Percentiles rank a stretch among this genome's conserved stretches.
These are phyloP conservation scores for Dothistroma pini DNA, from an alignment of 2,329 filamentous ascomycete species.

Conservation along the genomic window DNA sequence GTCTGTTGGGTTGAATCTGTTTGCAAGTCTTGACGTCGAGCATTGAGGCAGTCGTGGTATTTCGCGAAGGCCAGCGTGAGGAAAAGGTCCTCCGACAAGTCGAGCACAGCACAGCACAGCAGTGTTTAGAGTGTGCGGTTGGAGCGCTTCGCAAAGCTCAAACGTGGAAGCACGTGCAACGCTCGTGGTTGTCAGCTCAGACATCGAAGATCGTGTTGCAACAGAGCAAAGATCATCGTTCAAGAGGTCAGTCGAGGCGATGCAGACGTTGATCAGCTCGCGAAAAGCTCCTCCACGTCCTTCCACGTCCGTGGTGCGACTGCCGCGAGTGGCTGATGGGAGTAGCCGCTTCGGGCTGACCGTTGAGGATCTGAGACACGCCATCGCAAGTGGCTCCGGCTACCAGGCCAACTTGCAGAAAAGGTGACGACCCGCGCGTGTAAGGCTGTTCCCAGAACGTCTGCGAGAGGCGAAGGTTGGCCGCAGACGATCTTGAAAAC, in stretches of 20 bases:
- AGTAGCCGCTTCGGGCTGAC: background rate
- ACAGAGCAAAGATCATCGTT: background rate
- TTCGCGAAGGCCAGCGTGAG: no score
- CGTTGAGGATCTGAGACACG: slow-evolving; percentile 8
- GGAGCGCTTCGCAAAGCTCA: background rate
- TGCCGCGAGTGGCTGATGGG: slow-evolving; percentile 4
- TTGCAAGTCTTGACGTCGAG: no score
- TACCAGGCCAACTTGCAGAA: background rate
- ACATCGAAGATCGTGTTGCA: slow-evolving; percentile 1
- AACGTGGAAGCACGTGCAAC: slow-evolving; percentile 2
- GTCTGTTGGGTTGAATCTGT: no score
- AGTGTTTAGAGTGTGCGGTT: background rate
- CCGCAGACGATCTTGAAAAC: background rate
- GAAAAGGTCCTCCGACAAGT: no score
- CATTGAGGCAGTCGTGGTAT: no score
- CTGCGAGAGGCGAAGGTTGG: background rate
- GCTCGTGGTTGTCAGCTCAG: slow-evolving; percentile 1
- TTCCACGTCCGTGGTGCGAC: no score
- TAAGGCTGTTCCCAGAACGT: background rate
- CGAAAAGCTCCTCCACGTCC: background rate
- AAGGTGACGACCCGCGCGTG: background rate
- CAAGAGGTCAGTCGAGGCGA: slow-evolving; percentile 5
- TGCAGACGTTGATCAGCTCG: background rate
- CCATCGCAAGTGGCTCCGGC: background rate
- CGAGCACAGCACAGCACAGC: background rate